Evolutionary conservation across 1,139 yeast genomes (phyloP), one percentile per base, ranked within the genome.

Genomic region (Sugiyamaella neomexicana): DNA sequence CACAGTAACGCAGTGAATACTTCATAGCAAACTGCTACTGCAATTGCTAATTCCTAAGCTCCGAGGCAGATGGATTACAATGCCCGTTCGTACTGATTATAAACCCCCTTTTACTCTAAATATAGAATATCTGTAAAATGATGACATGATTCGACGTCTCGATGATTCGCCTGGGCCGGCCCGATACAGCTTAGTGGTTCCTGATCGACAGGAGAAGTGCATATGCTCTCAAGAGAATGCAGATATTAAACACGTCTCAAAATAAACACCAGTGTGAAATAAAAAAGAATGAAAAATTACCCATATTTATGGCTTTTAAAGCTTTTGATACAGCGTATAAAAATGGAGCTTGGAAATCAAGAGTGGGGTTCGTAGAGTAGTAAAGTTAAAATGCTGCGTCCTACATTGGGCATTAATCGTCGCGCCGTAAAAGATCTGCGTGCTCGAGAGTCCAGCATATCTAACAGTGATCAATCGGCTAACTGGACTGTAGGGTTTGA

Each of bases 391-490:
- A 20, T 20, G 25, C 25, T n/a, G n/a, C n/a, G n/a, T n/a, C n/a
- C n/a, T 20, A 29, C 34, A 29, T 29, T 29, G 5, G 37, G 46
- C 46, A 42, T 42, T 42, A 27, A 42, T 42, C 46, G n/a, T 42
- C 37, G 8, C 29, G 37, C 2, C 29, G 32, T 16, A 36, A 27
- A 42, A 9, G 46, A 25, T 16, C 46, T 38, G 27, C 41, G 27
- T 17, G 41, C 12, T 38, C 23, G 20, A n/a, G 23, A 25, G 5
- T 41, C 31, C 29, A 4, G 38, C 48, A 44, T 44, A 6, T 8
- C 31, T 34, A 23, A 15, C 7, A 23, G 20, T 17, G 10, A 15
- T 16, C 49, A 32, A 45, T 45, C 41, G 42, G 49, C 41, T 45
- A 45, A 45, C 39, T 36, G 34, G 39, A 37, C 37, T 36, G 32